These are phyloP conservation scores for Fusarium nygamai DNA, from an alignment of 2,329 filamentous ascomycete species.

Conservation along the genomic window DNA sequence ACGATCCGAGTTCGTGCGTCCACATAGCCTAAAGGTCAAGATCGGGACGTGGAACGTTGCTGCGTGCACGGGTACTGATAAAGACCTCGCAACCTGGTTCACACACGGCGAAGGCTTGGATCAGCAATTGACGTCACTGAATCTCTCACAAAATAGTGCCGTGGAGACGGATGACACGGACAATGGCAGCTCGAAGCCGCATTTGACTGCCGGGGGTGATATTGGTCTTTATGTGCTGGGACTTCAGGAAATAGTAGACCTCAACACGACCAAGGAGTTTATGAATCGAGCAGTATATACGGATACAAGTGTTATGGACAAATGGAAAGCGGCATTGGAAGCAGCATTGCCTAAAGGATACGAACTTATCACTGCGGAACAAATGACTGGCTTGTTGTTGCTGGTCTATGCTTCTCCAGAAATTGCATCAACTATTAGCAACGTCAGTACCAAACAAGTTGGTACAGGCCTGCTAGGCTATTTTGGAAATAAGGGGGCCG, in stretches of 20 bases:
- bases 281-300: constrained; percentile 73
- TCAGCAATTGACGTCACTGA: constrained; percentile 67
- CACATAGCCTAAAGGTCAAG: constrained; percentile 82
- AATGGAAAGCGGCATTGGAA: constrained; percentile 83
- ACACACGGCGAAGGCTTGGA: constrained; percentile 78
- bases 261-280: constrained; percentile 82
- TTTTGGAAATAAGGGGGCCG: constrained; percentile 95
- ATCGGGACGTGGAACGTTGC: constrained; percentile 97
- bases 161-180: constrained; percentile 46
- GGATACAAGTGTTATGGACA: constrained; percentile 75
- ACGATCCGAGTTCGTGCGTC: constrained; percentile 80
- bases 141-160: constrained; percentile 53
- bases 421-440: constrained; percentile 77
- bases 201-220: constrained; percentile 69
- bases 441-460: constrained; percentile 83
- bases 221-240: constrained; percentile 91
- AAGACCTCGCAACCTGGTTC: constrained; percentile 91
- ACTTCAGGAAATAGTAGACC: constrained; percentile 90
- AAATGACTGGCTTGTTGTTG: constrained; percentile 85
- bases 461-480: constrained; percentile 93
- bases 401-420: constrained; percentile 86
- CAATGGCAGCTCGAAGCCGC: constrained; percentile 47
- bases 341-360: constrained; percentile 82
- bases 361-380: constrained; percentile 78
- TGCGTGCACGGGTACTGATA: constrained; percentile 82